A percentile compares a stretch with the other conserved stretches of the same genome.
Evolutionary conservation across 306 rosid species (phyloP).

Genomic region (Luffa acutangula): DNA sequence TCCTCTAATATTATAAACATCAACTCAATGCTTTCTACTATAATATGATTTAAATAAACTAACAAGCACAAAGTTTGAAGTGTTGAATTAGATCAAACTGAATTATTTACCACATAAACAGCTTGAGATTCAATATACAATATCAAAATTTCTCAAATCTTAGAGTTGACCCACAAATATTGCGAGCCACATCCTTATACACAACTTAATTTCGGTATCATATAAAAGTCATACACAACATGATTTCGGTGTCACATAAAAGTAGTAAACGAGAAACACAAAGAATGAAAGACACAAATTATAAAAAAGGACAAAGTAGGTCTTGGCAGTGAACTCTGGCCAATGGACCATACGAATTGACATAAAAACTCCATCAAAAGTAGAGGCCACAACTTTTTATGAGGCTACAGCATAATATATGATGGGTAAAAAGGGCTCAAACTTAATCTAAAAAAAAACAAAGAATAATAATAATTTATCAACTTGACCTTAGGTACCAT

Average conservation of each 20-base stretch:
- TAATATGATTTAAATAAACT: no score
- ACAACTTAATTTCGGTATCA: neutral
- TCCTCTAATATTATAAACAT: neutral
- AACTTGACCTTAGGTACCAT: neutral
- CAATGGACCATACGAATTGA: neutral
- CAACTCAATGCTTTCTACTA: no score
- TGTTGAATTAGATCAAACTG: no score
- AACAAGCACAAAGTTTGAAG: no score
- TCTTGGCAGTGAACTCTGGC: neutral
- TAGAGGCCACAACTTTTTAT: neutral
- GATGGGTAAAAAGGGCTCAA: neutral
- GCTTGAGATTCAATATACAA: no score
- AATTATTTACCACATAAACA: no score
- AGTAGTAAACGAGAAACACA: neutral
- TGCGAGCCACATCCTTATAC: neutral
- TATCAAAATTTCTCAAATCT: no score
- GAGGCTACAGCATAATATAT: neutral
- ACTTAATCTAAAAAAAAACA: neutral
- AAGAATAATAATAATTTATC: no score
- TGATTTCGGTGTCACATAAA: neutral
- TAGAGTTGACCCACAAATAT: neutral
- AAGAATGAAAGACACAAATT: no score
- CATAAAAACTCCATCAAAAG: neutral
- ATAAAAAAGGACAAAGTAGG: neutral
- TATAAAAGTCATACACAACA: neutral